These are phyloP conservation scores for Letharia columbiana DNA, from an alignment of 495 filamentous ascomycete species.

Conservation along the genomic window DNA sequence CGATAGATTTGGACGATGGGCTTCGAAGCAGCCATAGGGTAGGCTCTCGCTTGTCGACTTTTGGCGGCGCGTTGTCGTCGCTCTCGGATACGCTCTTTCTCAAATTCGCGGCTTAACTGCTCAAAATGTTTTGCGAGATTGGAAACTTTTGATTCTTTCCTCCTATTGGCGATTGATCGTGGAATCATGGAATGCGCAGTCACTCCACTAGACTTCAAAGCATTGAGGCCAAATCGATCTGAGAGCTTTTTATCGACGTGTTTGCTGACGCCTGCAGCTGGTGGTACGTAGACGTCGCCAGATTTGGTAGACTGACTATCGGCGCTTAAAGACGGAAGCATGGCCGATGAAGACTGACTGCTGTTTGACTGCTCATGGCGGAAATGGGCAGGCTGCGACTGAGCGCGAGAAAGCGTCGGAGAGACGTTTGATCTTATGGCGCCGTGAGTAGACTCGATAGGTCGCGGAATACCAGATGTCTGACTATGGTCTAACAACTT, in stretches of 20 bases:
- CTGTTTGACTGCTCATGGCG: slow-evolving; percentile 28
- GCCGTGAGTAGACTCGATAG: slow-evolving; percentile 37
- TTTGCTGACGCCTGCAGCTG: slow-evolving; percentile 29
- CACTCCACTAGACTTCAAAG: slow-evolving; percentile 54
- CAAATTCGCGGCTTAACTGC: slow-evolving; percentile 90
- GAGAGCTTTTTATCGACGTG: slow-evolving; percentile 62
- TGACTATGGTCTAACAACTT: slow-evolving; percentile 13
- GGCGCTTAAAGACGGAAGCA: not conserved
- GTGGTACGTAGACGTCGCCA: not conserved
- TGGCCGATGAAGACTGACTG: slow-evolving; percentile 12
- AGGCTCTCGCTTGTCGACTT: slow-evolving; percentile 69
- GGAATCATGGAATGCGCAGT: slow-evolving; percentile 73
- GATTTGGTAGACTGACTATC: not conserved
- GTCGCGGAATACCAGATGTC: slow-evolving; percentile 45
- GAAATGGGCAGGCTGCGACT: slow-evolving; percentile 56
- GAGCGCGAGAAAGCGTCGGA: slow-evolving; percentile 58
- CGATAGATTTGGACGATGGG: slow-evolving; percentile 93
- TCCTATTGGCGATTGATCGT: slow-evolving; percentile 62
- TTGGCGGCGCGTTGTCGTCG: slow-evolving; percentile 73
- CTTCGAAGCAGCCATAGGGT: slow-evolving; percentile 84
- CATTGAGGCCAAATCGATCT: slow-evolving; percentile 53
- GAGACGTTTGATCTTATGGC: slow-evolving; percentile 40
- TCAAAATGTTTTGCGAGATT: slow-evolving; percentile 92
- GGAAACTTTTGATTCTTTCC: slow-evolving; percentile 67
- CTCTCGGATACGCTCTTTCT: slow-evolving; percentile 85